Base-by-base conservation (phyloP, 192 early-diverging fungal genomes). In the Mortierella hygrophila region DNA sequence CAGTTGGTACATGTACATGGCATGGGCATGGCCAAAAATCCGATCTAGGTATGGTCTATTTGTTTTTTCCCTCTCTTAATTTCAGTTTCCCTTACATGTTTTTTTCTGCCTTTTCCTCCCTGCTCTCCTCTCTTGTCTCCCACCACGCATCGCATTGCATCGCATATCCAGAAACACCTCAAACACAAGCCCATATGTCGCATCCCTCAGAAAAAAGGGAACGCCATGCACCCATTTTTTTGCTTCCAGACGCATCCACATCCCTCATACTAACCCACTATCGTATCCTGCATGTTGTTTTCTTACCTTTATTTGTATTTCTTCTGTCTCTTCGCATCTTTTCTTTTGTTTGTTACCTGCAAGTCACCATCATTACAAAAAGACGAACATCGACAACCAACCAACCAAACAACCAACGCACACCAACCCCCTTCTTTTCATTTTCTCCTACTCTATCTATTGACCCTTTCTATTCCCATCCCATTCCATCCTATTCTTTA, bases 381-480 rank as follows among this genome's bases (percentile, higher is more conserved):
- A 72, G 47, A 73, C 42, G 20, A 73, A 55, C 46, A 35, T 42
- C 70, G 21, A 72, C 40, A 72, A 72, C 70, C 38, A 20, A 52
- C 47, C 47, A 52, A 49, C 16, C 47, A 49, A 49, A 11, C 47
- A 49, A 49, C 13, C 47, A 15, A 49, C 18, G 11, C 26, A 49
- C 32, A 55, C 44, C 13, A 26, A 13, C 29, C 60, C 60, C 26
- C 23, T 65, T 65, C 26, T 8, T 63, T 63, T 63, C 60, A 13
- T 65, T 13, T 29, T 72, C 26, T 3, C 20, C 15, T 52, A 21
- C 49, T 52, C 5, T 52, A 16, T n/a, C 42, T 26, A 72, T 29
- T 72, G 35, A 41, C 71, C 44, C 38, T 72, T 46, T 72, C 71
- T 70, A 72, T 46, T 46, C 26, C 71, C 42, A 46, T 46, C 38